Evolutionary conservation across 2,329 filamentous ascomycete genomes (phyloP).

Genomic region (Xylariomycetidae sp.): DNA sequence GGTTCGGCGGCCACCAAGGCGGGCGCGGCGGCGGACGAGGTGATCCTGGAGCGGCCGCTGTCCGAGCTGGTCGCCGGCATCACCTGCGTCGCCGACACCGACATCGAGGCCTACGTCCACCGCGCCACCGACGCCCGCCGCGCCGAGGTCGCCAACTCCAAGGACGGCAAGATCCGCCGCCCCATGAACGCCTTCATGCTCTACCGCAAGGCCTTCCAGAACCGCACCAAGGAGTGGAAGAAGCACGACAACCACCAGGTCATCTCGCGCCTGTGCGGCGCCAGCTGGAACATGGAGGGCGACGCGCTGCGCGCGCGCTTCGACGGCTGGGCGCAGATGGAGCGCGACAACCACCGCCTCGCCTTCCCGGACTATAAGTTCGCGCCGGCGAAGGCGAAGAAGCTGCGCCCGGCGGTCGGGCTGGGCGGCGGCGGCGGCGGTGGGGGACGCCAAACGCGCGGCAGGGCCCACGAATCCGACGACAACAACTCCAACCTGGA

Average conservation of each 20-base stretch:
- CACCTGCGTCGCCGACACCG: slow-evolving; percentile 56
- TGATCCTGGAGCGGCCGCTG: slow-evolving; percentile 59
- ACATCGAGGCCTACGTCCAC: slow-evolving; percentile 77
- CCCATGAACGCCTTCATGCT: slow-evolving; percentile 99
- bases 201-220: slow-evolving; percentile 88
- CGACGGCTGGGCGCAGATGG: slow-evolving; percentile 70
- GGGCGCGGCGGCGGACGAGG: slow-evolving; percentile 33
- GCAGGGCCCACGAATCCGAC: slow-evolving; percentile 28
- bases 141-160: slow-evolving; percentile 62
- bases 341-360: slow-evolving; percentile 75
- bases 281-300: slow-evolving; percentile 79
- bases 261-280: slow-evolving; percentile 80
- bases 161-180: slow-evolving; percentile 71
- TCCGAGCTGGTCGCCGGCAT: slow-evolving; percentile 63
- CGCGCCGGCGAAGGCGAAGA: slow-evolving; percentile 66
- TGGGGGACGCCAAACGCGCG: slow-evolving; percentile 8
- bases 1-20: no score
- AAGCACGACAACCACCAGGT: slow-evolving; percentile 88
- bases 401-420: slow-evolving; percentile 17
- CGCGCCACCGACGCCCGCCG: slow-evolving; percentile 60
- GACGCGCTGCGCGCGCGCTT: slow-evolving; percentile 67
- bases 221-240: slow-evolving; percentile 75
- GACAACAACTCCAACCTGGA: slow-evolving; percentile 3
- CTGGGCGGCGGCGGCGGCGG: slow-evolving; percentile 12
- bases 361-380: slow-evolving; percentile 95